Evolutionary conservation across 2,329 filamentous ascomycete genomes (phyloP).

Genomic region (Cercospora zeina): DNA sequence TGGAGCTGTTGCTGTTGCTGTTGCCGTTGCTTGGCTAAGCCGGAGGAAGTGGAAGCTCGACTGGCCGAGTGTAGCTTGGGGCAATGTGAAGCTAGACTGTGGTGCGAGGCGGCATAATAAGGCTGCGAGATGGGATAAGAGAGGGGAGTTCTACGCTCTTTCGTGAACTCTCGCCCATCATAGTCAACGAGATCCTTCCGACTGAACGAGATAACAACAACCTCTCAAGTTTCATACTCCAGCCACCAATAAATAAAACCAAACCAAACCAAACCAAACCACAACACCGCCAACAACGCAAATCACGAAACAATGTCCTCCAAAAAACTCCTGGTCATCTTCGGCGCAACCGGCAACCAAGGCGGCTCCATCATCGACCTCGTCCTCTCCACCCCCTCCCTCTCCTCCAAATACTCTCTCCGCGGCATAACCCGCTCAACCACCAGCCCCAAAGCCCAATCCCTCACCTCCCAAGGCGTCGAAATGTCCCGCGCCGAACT

Average conservation of each 20-base stretch:
- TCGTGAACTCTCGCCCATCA: too few relatives aligned
- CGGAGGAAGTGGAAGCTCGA: neutral
- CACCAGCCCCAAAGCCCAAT: constrained; percentile 48
- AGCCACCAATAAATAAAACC: neutral
- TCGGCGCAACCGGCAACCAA: constrained; percentile 63
- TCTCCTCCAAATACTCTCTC: constrained; percentile 53
- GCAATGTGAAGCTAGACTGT: neutral
- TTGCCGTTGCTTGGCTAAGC: constrained; percentile 8
- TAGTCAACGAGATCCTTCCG: too few relatives aligned
- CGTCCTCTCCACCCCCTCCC: constrained; percentile 47
- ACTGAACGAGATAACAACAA: neutral
- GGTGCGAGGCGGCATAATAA: too few relatives aligned
- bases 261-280: neutral
- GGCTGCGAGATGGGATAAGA: neutral
- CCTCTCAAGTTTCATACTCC: neutral
- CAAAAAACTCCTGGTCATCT: constrained; percentile 55
- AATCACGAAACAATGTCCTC: constrained; percentile 20
- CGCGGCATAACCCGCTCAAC: constrained; percentile 58
- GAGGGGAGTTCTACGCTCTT: too few relatives aligned
- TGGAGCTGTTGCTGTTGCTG: too few relatives aligned
- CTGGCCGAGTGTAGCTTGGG: neutral
- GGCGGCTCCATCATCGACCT: constrained; percentile 57
- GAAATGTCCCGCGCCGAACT: constrained; percentile 57
- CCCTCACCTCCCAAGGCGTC: constrained; percentile 50
- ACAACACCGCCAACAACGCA: neutral